Conservation (phyloP, 1,139 yeast genomes). For the Saccharomyces pastorianus region DNA sequence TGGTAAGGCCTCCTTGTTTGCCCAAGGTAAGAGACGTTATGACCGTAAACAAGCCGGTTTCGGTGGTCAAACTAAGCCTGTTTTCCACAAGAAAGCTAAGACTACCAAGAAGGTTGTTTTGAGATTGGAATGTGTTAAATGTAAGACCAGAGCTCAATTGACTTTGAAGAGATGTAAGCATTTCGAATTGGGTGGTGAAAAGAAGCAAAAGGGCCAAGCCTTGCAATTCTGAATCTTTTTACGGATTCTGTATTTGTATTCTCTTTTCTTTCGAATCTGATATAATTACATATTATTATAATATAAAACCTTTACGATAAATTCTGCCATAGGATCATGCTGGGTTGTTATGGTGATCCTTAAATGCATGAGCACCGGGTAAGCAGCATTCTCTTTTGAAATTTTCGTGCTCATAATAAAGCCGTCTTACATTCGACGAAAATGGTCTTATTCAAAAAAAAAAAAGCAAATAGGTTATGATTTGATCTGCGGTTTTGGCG, state of each 20-base stretch:
- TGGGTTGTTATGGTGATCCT: too few relatives aligned
- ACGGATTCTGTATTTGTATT: slow-evolving; percentile 18
- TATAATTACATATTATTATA: slow-evolving; percentile 12
- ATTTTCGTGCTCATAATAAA: too few relatives aligned
- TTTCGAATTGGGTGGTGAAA: slow-evolving; percentile 99
- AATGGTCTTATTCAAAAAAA: not conserved
- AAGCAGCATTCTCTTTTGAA: not conserved
- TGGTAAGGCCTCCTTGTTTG: slow-evolving; percentile 98
- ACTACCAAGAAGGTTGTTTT: slow-evolving; percentile 99
- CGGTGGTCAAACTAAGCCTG: slow-evolving; percentile 99
- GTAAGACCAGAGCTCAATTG: slow-evolving; percentile 98
- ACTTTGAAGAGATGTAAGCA: slow-evolving; percentile 99
- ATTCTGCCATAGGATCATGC: not conserved
- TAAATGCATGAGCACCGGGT: not conserved
- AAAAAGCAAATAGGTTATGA: not conserved
- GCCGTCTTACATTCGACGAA: not conserved
- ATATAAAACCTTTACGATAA: not conserved
- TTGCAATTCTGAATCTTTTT: slow-evolving; percentile 66
- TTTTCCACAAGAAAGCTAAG: slow-evolving; percentile 99
- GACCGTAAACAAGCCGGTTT: slow-evolving; percentile 99
- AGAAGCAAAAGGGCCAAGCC: slow-evolving; percentile 99
- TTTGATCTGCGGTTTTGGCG: not conserved
- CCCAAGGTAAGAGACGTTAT: slow-evolving; percentile 99
- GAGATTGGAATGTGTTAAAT: slow-evolving; percentile 96
- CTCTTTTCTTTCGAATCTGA: slow-evolving; percentile 11